phyloP scores from a whole-genome alignment of 2,329 filamentous ascomycete species.

The Fusarium foetens region DNA sequence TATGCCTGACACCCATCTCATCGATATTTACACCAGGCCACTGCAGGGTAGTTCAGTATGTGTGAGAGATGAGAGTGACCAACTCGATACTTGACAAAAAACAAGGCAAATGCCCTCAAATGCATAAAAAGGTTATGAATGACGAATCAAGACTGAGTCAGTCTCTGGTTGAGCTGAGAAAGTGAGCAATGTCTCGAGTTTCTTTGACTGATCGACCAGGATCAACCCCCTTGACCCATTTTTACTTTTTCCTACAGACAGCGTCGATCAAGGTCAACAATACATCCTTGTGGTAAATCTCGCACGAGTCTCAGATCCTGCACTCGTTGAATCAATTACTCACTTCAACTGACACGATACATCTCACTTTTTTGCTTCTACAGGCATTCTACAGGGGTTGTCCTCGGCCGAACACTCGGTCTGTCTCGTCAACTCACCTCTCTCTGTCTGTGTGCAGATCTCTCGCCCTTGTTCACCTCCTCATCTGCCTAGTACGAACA shows the following conservation, averaged over 20 bases:
- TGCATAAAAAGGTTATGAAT: slow-evolving; percentile 4
- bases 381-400: slow-evolving; percentile 12
- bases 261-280: background rate
- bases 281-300: slow-evolving; percentile 31
- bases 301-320: slow-evolving; percentile 36
- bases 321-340: slow-evolving; percentile 38
- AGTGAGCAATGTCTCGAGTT: slow-evolving; percentile 30
- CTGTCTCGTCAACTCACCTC: background rate
- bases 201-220: slow-evolving; percentile 17
- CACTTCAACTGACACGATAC: slow-evolving; percentile 10
- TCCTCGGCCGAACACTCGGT: slow-evolving; percentile 17
- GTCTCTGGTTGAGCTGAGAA: slow-evolving; percentile 17
- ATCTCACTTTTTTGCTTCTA: slow-evolving; percentile 8
- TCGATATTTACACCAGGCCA: too few relatives aligned
- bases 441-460: slow-evolving; percentile 15
- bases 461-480: slow-evolving; percentile 21
- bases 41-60: slow-evolving; percentile 3
- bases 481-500: background rate
- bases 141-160: slow-evolving; percentile 11
- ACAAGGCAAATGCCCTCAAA: background rate
- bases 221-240: background rate
- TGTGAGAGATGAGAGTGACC: background rate
- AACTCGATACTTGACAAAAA: slow-evolving; percentile 5
- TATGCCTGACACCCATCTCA: too few relatives aligned
- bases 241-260: slow-evolving; percentile 19